Evolutionary conservation across 2,329 filamentous ascomycete genomes (phyloP), one percentile per base, ranked within the genome.

Genomic region (Phaeoacremonium minimum): DNA sequence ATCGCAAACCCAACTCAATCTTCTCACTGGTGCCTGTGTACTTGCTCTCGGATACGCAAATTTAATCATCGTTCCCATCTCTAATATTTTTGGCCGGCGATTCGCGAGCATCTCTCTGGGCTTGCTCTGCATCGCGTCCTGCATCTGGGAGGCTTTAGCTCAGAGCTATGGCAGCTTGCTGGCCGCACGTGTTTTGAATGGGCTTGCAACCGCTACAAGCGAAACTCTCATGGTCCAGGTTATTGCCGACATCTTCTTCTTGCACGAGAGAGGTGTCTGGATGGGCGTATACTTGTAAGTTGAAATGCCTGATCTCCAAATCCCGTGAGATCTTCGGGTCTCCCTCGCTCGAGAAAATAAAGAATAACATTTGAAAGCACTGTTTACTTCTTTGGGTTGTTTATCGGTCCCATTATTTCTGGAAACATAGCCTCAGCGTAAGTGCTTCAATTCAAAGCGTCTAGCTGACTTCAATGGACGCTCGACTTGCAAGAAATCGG

Each of bases 181-280:
- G 72, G 77, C 74, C 9, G 75, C 69, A 36, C 78, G 63, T 40
- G 62, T 76, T 44, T 56, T 80, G 6, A 79, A 79, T 47, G 77
- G 77, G 1, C 67, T 81, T 36, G 75, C 73, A 7, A 74, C 75
- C 37, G 76, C 75, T 3, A 74, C 76, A 6, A 68, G 71, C 2
- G 75, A 82, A 57, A 78, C 73, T 0, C 67, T 73, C 5, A 73
- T 76, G 53, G 75, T 75, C 1, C 67, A 70, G 15, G 67, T 82
- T 34, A 80, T 80, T 45, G 73, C 77, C 4, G 77, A 82, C 47
- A 69, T 80, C n/a, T 75, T 77, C 50, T 81, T 82, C 56, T 59
- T 82, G 7, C 73, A 78, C 45, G 73, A 80, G 32, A 65, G 77
- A 38, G 77, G 78, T 4, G 72, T 71, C 41, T 80, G 53, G 29